These are phyloP conservation scores for Leonotis leonurus DNA, from an alignment of 257 asterid genomes.

Conservation along the genomic window DNA sequence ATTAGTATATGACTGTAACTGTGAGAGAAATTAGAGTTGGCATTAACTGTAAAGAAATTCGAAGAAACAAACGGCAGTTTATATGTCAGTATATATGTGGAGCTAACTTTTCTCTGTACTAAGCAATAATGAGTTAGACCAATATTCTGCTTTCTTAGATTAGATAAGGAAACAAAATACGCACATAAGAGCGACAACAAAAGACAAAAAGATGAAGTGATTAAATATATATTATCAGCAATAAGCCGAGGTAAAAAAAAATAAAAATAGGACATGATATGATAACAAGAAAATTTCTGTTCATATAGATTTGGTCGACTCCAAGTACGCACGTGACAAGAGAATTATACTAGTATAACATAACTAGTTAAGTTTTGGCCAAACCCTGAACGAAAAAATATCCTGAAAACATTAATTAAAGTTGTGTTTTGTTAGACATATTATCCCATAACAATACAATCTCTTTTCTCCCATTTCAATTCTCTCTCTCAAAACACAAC, in stretches of 20 bases:
- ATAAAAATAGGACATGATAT: too few relatives aligned
- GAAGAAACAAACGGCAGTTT: too few relatives aligned
- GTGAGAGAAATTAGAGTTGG: too few relatives aligned
- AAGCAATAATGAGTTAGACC: too few relatives aligned
- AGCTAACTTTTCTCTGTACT: too few relatives aligned
- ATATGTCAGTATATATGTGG: too few relatives aligned
- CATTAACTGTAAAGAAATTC: too few relatives aligned
- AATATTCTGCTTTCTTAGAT: too few relatives aligned
- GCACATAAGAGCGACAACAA: slow-evolving; percentile 3
- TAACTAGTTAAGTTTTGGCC: not conserved
- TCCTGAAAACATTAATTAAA: not conserved
- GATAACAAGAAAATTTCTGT: slow-evolving; percentile 17
- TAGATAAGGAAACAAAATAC: too few relatives aligned
- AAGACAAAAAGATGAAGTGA: slow-evolving; percentile 16
- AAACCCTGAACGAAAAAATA: not conserved
- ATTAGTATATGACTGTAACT: too few relatives aligned
- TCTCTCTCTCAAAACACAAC: not conserved
- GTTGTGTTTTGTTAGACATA: not conserved
- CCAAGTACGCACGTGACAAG: not conserved
- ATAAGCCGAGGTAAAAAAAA: too few relatives aligned
- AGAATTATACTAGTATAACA: not conserved
- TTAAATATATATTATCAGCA: too few relatives aligned
- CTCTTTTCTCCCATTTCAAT: not conserved
- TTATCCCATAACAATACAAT: not conserved
- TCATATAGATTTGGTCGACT: not conserved